Base-by-base conservation (phyloP, 176 grass and related monocot species). In the Pontederia crassipes region DNA sequence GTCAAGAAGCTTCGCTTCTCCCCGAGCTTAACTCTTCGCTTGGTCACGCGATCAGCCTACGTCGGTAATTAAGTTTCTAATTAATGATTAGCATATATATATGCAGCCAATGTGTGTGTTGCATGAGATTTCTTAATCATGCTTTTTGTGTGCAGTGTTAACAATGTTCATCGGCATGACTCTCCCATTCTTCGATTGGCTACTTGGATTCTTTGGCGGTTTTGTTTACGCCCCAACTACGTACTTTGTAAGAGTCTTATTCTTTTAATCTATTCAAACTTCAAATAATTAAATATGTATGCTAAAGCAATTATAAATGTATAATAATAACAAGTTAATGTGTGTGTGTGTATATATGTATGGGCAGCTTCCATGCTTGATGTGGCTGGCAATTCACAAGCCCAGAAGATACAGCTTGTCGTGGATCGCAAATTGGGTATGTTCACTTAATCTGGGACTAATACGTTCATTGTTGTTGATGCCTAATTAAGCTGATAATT, bases 161-260 rank as follows among this genome's bases (percentile, higher is more conserved):
- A 95, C 90, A 10, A 96, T 96, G 91, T 96, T 96, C 72, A 15
- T 96, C 11, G 91, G 24, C 17, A 96, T 96, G 48, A 87, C 86
- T 14, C 87, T 96, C 66, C 91, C 91, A 0, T 96, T 96, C 75
- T 96, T 96, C 12, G 62, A 73, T 12, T 86, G 83, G 2, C 75
- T 96, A 32, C 86, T 96, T 10, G 78, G 86, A 3, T 96, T 96
- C 75, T 90, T 96, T 14, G 91, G 91, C 15, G 91, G 91, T 0
- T 87, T 96, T 4, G 91, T 78, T 18, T 96, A 85, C 9, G 91
- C 91, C 8, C 91, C 91, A 0, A 96, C 91, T 0, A 87, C 83
- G 11, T 96, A 96, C n/a, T 96, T 87, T 46, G 91, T 96, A 87
- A 80, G 83, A 35, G 32, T 2, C 12, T 13, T 8, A 52, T 17